phyloP scores from a whole-genome alignment of 208 protist genomes.

The Trypanosoma cruzi region DNA sequence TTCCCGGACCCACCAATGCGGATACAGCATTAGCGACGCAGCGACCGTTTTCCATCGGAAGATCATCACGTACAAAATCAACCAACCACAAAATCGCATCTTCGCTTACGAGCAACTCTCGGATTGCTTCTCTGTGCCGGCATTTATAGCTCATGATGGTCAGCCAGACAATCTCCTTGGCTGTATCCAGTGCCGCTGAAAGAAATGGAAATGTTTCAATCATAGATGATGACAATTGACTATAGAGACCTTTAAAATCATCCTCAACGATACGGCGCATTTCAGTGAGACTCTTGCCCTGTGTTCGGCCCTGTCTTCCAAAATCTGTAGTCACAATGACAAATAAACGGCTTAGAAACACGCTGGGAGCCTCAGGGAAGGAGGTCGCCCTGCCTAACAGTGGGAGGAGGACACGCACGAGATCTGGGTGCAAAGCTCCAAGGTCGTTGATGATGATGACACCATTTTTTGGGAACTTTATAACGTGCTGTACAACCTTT shows the following conservation, averaged over 20 bases:
- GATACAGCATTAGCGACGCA: constrained; percentile 27
- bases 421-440: constrained; percentile 44
- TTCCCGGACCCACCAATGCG: constrained; percentile 9
- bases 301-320: constrained; percentile 64
- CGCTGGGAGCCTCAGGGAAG: constrained; percentile 47
- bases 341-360: constrained; percentile 35
- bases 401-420: constrained; percentile 55
- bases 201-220: constrained; percentile 70
- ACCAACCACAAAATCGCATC: constrained; percentile 29
- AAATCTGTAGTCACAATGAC: constrained; percentile 85
- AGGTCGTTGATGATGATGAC: constrained; percentile 79
- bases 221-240: constrained; percentile 41
- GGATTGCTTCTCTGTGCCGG: constrained; percentile 8
- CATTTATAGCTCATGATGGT: constrained; percentile 45
- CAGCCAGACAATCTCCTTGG: constrained; percentile 47
- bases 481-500: constrained; percentile 42
- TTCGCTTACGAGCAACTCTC: constrained; percentile 10
- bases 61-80: constrained; percentile 28
- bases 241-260: constrained; percentile 64
- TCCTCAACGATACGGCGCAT: constrained; percentile 59
- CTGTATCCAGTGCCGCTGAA: constrained; percentile 51
- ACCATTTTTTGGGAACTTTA: constrained; percentile 44
- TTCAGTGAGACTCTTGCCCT: constrained; percentile 58
- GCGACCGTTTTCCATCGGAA: constrained; percentile 31
- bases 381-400: constrained; percentile 44